Conservation (phyloP, 1,139 yeast species). For the Kodamaea sp. region DNA sequence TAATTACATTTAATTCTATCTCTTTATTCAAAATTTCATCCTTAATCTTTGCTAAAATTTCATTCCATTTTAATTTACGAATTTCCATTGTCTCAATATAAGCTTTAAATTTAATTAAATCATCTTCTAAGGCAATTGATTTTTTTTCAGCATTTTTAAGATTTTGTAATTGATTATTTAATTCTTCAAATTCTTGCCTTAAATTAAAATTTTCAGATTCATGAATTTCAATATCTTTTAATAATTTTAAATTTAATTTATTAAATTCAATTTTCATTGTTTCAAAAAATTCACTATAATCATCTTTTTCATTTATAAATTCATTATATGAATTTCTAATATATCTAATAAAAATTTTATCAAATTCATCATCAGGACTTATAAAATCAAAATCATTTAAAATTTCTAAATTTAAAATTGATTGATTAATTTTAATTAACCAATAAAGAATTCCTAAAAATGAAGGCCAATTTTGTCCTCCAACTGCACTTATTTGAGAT, state of each 20-base stretch:
- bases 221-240: conserved; percentile 36
- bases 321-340: conserved; percentile 64
- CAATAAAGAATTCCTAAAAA: conserved; percentile 80
- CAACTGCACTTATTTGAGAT: conserved; percentile 86
- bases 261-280: conserved; percentile 57
- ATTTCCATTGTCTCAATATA: conserved; percentile 66
- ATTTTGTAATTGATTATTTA: conserved; percentile 25
- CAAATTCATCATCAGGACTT: conserved; percentile 45
- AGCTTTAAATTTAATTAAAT: conserved; percentile 64
- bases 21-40: conserved; percentile 51
- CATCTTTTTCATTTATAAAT: conserved; percentile 62
- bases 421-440: conserved; percentile 54
- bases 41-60: conserved; percentile 50
- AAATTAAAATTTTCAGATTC: conserved; percentile 44
- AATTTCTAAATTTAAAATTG: conserved; percentile 39
- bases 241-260: conserved; percentile 32
- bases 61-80: conserved; percentile 63
- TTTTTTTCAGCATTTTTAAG: conserved; percentile 51
- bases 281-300: conserved; percentile 49
- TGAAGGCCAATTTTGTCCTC: conserved; percentile 86
- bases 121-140: conserved; percentile 65
- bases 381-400: conserved; percentile 18
- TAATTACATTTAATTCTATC: conserved; percentile 39
- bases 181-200: conserved; percentile 22
- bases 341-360: conserved; percentile 63